These are phyloP conservation scores for Nitzschia sp. DNA, from an alignment of 108 stramenopile species.

Conservation along the genomic window DNA sequence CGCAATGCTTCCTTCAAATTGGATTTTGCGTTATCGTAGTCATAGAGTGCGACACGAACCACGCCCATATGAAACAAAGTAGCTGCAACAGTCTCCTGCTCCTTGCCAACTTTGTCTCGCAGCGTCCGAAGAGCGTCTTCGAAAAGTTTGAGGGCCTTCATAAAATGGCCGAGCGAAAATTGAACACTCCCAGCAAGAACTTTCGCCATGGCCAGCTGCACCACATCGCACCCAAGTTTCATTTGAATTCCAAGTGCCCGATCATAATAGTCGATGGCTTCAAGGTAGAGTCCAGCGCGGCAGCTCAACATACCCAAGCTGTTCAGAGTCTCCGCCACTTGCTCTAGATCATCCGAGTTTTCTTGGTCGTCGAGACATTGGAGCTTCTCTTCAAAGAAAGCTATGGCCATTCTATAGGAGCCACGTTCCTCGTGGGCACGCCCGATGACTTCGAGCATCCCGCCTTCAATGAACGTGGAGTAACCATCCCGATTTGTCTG, in stretches of 20 bases:
- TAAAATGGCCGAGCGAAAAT: conserved; percentile 52
- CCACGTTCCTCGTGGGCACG: conserved; percentile 73
- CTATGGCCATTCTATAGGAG: conserved; percentile 64
- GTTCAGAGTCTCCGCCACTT: conserved; percentile 68
- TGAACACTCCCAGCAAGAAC: conserved; percentile 68
- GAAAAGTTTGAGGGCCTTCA: conserved; percentile 56
- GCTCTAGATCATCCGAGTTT: conserved; percentile 38
- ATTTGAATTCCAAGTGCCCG: conserved; percentile 59
- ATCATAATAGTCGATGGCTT: conserved; percentile 79
- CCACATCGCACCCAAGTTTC: conserved; percentile 55
- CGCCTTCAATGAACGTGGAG: conserved; percentile 70
- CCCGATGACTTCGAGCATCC: conserved; percentile 72
- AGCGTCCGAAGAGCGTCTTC: conserved; percentile 56
- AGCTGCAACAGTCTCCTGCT: conserved; percentile 67
- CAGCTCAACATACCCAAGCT: conserved; percentile 63
- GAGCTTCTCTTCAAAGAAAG: conserved; percentile 75
- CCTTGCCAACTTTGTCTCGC: conserved; percentile 46
- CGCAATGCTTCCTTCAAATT: conserved; percentile 51
- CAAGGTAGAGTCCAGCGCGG: conserved; percentile 49
- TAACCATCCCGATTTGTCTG: conserved; percentile 61
- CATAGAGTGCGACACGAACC: conserved; percentile 51
- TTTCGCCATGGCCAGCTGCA: conserved; percentile 62
- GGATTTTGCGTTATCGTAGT: conserved; percentile 57
- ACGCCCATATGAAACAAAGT: conserved; percentile 63
- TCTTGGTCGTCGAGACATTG: conserved; percentile 49